Percentiles rank a stretch among this genome's conserved stretches.
phyloP scores from a whole-genome alignment of 441 rosid species.

The Gossypium davidsonii region DNA sequence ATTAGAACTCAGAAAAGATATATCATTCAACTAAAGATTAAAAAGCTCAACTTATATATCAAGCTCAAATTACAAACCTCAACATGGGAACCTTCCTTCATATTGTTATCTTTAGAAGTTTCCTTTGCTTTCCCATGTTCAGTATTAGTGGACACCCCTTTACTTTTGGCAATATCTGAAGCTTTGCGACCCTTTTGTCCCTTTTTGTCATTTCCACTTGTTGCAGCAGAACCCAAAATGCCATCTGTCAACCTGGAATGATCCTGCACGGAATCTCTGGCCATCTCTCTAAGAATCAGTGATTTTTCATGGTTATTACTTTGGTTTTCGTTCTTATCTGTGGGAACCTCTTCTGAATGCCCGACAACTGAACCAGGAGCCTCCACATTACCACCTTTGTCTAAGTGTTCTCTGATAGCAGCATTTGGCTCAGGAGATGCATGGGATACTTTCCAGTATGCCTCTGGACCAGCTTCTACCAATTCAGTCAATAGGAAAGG shows the following conservation, averaged over 20 bases:
- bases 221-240: slow-evolving; percentile 31
- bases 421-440: slow-evolving; percentile 35
- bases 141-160: slow-evolving; percentile 25
- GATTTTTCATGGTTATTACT: slow-evolving; percentile 31
- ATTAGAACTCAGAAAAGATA: neutral
- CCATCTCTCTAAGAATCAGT: slow-evolving; percentile 28
- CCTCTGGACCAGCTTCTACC: slow-evolving; percentile 63
- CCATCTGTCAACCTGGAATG: slow-evolving; percentile 36
- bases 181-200: slow-evolving; percentile 38
- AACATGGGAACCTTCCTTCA: slow-evolving; percentile 75
- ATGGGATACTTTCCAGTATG: slow-evolving; percentile 60
- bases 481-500: slow-evolving; percentile 56
- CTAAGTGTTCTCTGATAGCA: slow-evolving; percentile 22
- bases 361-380: slow-evolving; percentile 19
- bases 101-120: slow-evolving; percentile 32
- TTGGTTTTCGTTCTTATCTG: slow-evolving; percentile 26
- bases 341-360: slow-evolving; percentile 29
- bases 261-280: slow-evolving; percentile 34
- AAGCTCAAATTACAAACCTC: slow-evolving; percentile 55
- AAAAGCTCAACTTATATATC: neutral
- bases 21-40: neutral
- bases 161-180: slow-evolving; percentile 37
- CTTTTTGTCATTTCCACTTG: slow-evolving; percentile 36
- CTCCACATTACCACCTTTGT: slow-evolving; percentile 14
- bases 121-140: slow-evolving; percentile 33